Percentiles rank a stretch among this genome's conserved stretches.
Conservation (phyloP, 352 stramenopile genomes). For the Phytophthora constricta region DNA sequence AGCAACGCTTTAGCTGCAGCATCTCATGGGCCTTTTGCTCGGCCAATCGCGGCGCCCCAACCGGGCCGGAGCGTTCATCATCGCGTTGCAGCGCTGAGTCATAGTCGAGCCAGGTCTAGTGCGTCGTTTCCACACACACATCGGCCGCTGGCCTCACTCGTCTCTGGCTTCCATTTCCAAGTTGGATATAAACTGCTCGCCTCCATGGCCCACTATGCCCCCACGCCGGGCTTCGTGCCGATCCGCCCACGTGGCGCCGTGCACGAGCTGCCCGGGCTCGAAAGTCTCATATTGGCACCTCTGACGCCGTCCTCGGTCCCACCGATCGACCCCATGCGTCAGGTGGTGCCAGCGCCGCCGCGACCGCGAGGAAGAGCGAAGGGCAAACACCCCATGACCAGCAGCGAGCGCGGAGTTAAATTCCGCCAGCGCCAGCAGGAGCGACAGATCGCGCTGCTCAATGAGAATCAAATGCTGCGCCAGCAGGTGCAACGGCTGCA, state of each 20-base stretch:
- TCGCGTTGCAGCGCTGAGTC: no score
- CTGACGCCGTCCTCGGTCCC: not conserved
- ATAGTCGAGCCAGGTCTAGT: no score
- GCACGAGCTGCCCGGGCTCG: not conserved
- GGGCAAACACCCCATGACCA: slow-evolving; percentile 26
- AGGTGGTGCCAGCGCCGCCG: not conserved
- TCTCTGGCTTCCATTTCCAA: not conserved
- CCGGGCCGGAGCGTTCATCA: no score
- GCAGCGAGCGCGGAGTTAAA: slow-evolving; percentile 38
- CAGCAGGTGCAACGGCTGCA: slow-evolving; percentile 34
- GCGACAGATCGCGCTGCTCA: slow-evolving; percentile 20
- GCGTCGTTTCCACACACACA: no score
- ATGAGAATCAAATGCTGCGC: slow-evolving; percentile 24
- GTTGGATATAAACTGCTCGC: not conserved
- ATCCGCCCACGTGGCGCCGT: slow-evolving; percentile 11
- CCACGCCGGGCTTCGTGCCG: slow-evolving; percentile 13
- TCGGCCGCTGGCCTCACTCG: no score
- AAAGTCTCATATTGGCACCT: not conserved
- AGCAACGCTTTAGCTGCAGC: no score
- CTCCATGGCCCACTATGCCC: slow-evolving; percentile 6
- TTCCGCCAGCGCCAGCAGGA: slow-evolving; percentile 39
- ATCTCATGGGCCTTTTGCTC: no score
- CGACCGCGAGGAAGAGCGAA: slow-evolving; percentile 17
- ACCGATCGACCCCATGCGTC: not conserved
- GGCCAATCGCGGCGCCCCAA: no score